These are phyloP conservation scores for Cadophora gregata DNA, from an alignment of 2,329 filamentous ascomycete species.

Conservation along the genomic window DNA sequence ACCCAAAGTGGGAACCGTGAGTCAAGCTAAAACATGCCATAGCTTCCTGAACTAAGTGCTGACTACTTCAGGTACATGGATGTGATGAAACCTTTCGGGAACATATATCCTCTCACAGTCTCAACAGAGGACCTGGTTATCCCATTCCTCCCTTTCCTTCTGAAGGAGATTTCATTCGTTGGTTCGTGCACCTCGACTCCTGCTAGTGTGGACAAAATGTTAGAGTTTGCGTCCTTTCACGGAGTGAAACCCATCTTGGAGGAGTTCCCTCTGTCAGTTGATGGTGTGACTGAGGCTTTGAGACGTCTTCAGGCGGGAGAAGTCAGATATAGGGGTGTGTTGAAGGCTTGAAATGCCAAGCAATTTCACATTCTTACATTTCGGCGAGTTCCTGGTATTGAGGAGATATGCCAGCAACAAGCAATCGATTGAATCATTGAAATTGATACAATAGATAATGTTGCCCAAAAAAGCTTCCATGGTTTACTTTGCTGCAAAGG, in stretches of 20 bases:
- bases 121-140: slow-evolving; percentile 62
- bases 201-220: slow-evolving; percentile 47
- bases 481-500: no score
- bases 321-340: slow-evolving; percentile 33
- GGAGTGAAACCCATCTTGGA: slow-evolving; percentile 55
- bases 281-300: slow-evolving; percentile 29
- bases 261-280: slow-evolving; percentile 27
- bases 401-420: no score
- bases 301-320: slow-evolving; percentile 25
- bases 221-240: slow-evolving; percentile 62
- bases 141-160: slow-evolving; percentile 54
- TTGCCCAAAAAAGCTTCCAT: no score
- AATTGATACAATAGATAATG: no score
- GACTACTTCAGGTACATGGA: slow-evolving; percentile 22
- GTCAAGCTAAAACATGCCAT: neutral
- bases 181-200: slow-evolving; percentile 30
- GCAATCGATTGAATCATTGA: no score
- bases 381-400: no score
- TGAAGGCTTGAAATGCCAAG: slow-evolving; percentile 5
- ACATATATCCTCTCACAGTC: slow-evolving; percentile 56
- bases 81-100: slow-evolving; percentile 53
- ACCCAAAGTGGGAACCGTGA: slow-evolving; percentile 45
- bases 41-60: neutral
- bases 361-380: neutral
- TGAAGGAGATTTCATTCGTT: slow-evolving; percentile 44